Base-by-base conservation (phyloP, 2,329 filamentous ascomycete species). In the Aspergillus oerlinghausenensis region DNA sequence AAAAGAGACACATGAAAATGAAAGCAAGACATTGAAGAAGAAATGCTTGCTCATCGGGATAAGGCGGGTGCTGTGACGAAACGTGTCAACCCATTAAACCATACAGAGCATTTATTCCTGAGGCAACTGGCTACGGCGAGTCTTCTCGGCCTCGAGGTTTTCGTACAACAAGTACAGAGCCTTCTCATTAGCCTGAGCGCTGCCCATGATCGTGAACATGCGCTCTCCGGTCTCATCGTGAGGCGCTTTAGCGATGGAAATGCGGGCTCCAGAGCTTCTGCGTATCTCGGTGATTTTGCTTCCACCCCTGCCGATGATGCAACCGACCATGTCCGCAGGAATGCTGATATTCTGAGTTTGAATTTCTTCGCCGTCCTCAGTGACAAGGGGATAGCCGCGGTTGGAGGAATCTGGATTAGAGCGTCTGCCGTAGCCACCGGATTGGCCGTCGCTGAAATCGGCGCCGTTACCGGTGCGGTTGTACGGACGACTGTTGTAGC, bases 301-400 rank as follows among this genome's bases (percentile, higher is more conserved):
- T 63, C 94, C 94, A 54, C 84, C 91, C 63, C 92, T 89, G 64
- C 94, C 94, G 73, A 99, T 99, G 79, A 99, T 99, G 79, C 94
- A 99, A 65, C 94, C 94, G 74, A 99, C 94, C 94, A 99, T 99
- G 80, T 99, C 94, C 50, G 94, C 92, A 26, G 94, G 94, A 69
- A 99, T 99, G 81, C 92, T 97, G 78, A 99, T 99, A 79, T 99
- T 99, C 73, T 99, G 94, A 1, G 94, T 99, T 76, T 97, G 93
- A 60, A 97, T 89, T 76, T 97, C 93, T 73, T 97, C 94, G 61
- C 94, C 94, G 63, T 97, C 95, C 77, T 97, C 93, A 61, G 94
- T 92, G 70, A 95, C 90, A 48, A 90, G 90, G 23, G 91, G 92
- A 47, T 90, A 90, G 55, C 90, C 90, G 61, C 92, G 90, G 65